phyloP scores from a whole-genome alignment of 1,284 basidiomycete species.

The Malassezia psittaci region DNA sequence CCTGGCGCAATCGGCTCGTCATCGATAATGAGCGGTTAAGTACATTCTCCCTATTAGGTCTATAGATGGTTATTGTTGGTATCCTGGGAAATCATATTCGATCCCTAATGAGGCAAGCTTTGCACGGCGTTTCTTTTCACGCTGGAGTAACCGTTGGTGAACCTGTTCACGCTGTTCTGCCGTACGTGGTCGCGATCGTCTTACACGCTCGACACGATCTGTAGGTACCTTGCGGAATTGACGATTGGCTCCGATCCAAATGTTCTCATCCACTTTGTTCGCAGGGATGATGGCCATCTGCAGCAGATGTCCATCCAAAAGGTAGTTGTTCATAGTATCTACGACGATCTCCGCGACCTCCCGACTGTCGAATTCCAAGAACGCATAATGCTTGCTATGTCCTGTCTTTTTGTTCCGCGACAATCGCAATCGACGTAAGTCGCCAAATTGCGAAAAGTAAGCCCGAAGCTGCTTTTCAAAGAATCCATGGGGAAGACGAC shows the following conservation, averaged over 20 bases:
- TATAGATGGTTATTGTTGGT: slow-evolving; percentile 19
- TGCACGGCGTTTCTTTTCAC: slow-evolving; percentile 66
- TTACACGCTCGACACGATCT: slow-evolving; percentile 60
- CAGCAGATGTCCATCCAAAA: slow-evolving; percentile 84
- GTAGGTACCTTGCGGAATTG: slow-evolving; percentile 72
- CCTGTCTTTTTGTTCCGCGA: slow-evolving; percentile 96
- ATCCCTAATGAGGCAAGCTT: slow-evolving; percentile 75
- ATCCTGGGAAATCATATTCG: slow-evolving; percentile 70
- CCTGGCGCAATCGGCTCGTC: slow-evolving; percentile 77
- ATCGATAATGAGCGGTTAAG: slow-evolving; percentile 61
- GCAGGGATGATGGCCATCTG: slow-evolving; percentile 66
- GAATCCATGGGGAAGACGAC: slow-evolving; percentile 89
- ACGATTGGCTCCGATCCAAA: slow-evolving; percentile 94
- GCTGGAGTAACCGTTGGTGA: slow-evolving; percentile 62
- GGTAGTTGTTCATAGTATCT: slow-evolving; percentile 98
- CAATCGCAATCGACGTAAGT: slow-evolving; percentile 73
- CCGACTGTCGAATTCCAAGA: slow-evolving; percentile 82
- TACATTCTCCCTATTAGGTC: not conserved
- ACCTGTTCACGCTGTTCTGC: slow-evolving; percentile 62
- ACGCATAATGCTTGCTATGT: slow-evolving; percentile 88
- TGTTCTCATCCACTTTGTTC: slow-evolving; percentile 77
- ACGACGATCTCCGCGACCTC: slow-evolving; percentile 87
- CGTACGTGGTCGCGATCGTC: slow-evolving; percentile 65
- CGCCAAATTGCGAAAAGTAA: slow-evolving; percentile 92
- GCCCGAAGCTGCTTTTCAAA: slow-evolving; percentile 85